phyloP scores from a whole-genome alignment of 108 stramenopile species.

The Stephanodiscus minutulus region DNA sequence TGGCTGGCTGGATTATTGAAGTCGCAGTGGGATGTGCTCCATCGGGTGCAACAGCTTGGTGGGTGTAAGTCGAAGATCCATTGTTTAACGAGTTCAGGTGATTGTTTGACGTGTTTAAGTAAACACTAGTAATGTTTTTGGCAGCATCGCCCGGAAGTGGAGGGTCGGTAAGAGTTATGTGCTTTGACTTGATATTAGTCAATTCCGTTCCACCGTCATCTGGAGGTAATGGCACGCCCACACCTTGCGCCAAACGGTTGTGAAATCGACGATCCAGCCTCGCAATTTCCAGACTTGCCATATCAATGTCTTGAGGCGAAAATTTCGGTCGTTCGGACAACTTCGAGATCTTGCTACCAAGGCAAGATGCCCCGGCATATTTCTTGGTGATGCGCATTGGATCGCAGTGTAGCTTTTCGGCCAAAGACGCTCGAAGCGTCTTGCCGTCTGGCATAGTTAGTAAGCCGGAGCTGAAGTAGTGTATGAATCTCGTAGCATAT shows the following conservation, averaged over 20 bases:
- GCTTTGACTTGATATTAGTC: background rate
- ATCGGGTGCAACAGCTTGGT: background rate
- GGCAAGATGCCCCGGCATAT: constrained; percentile 91
- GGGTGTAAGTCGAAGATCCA: background rate
- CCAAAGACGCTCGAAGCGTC: constrained; percentile 92
- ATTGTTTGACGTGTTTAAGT: background rate
- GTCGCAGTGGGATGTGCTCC: background rate
- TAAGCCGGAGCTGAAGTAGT: constrained; percentile 89
- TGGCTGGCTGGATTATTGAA: background rate
- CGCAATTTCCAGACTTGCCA: constrained; percentile 66
- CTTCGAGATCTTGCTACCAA: constrained; percentile 84
- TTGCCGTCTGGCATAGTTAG: constrained; percentile 89
- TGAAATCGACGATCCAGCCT: constrained; percentile 70
- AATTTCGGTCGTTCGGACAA: constrained; percentile 63
- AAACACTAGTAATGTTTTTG: background rate
- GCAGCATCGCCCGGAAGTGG: background rate
- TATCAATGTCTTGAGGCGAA: constrained; percentile 57
- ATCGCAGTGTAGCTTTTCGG: constrained; percentile 95
- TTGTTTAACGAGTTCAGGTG: background rate
- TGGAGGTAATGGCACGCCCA: constrained; percentile 16
- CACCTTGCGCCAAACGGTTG: constrained; percentile 60
- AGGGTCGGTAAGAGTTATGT: background rate
- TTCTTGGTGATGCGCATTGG: constrained; percentile 99
- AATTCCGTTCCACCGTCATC: constrained; percentile 1
- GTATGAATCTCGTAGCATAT: constrained; percentile 90